These are phyloP conservation scores for Eimeria praecox DNA, from an alignment of 169 alveolate genomes.

Conservation along the genomic window DNA sequence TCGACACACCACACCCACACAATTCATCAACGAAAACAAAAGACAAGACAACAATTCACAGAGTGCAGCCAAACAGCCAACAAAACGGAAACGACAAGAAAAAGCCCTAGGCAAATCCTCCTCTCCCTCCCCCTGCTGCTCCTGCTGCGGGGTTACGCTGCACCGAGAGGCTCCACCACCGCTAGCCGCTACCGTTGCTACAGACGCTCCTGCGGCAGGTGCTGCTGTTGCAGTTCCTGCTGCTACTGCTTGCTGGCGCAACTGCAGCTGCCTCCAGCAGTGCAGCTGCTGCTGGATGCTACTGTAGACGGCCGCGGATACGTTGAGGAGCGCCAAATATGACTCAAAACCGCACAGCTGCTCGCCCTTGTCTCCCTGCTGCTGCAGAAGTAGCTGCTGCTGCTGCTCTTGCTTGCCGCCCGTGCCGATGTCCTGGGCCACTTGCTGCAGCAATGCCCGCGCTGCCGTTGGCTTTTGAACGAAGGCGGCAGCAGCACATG, in stretches of 20 bases:
- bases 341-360: conserved; percentile 44
- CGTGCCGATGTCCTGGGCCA: conserved; percentile 27
- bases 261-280: conserved; percentile 68
- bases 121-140: conserved; percentile 3
- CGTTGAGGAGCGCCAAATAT: conserved; percentile 38
- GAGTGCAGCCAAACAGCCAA: not conserved
- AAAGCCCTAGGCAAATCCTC: not conserved
- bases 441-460: conserved; percentile 34
- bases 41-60: not conserved
- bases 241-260: conserved; percentile 60
- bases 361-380: not conserved
- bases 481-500: conserved; percentile 68
- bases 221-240: conserved; percentile 22
- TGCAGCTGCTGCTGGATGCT: conserved; percentile 65
- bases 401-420: conserved; percentile 40
- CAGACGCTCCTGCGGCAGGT: not conserved
- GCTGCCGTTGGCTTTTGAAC: conserved; percentile 59
- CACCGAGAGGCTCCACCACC: not conserved
- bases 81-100: not conserved
- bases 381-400: not conserved
- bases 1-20: conserved; percentile 15
- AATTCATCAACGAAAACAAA: not conserved
- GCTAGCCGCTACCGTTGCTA: not conserved
- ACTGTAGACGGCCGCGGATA: conserved; percentile 38
- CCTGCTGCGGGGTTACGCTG: conserved; percentile 2